Conservation (phyloP, 169 alveolate species). For the Cyclospora cayetanensis region DNA sequence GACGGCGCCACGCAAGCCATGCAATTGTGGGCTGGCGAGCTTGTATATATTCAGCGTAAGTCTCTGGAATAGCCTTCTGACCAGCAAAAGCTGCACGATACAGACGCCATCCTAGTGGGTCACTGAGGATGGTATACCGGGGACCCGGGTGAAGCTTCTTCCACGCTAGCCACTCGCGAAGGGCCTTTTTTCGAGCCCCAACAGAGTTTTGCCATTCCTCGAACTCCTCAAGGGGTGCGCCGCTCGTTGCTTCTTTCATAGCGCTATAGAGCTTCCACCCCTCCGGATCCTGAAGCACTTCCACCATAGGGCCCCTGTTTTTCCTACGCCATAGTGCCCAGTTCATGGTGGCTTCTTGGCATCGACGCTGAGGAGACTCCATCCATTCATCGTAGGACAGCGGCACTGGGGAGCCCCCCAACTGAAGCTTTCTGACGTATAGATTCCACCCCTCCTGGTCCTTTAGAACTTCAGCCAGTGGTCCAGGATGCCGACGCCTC, state of each 20-base stretch:
- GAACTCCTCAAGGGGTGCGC: conserved; percentile 31
- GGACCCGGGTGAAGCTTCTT: conserved; percentile 52
- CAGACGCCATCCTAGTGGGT: conserved; percentile 63
- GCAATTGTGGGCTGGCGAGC: conserved; percentile 55
- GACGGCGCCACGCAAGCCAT: conserved; percentile 67
- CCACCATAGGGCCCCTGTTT: conserved; percentile 59
- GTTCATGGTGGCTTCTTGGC: conserved; percentile 55
- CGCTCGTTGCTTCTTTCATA: conserved; percentile 42
- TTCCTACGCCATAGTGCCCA: conserved; percentile 66
- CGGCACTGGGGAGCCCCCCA: conserved; percentile 34
- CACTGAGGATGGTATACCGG: conserved; percentile 9
- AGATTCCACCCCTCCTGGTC: conserved; percentile 68
- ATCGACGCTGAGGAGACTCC: conserved; percentile 33
- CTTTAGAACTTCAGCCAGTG: conserved; percentile 56
- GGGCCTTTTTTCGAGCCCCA: conserved; percentile 45
- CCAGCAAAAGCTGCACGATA: conserved; percentile 59
- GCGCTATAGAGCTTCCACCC: conserved; percentile 70
- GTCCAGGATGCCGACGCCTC: conserved; percentile 63
- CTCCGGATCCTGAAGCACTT: conserved; percentile 69
- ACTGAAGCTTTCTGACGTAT: conserved; percentile 35
- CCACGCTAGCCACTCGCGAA: conserved; percentile 66
- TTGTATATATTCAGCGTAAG: conserved; percentile 47
- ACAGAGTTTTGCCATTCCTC: conserved; percentile 51
- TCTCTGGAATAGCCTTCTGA: conserved; percentile 35
- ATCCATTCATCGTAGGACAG: conserved; percentile 68